These are phyloP conservation scores for Plasmopara halstedii DNA, from an alignment of 352 stramenopile genomes.

Conservation along the genomic window DNA sequence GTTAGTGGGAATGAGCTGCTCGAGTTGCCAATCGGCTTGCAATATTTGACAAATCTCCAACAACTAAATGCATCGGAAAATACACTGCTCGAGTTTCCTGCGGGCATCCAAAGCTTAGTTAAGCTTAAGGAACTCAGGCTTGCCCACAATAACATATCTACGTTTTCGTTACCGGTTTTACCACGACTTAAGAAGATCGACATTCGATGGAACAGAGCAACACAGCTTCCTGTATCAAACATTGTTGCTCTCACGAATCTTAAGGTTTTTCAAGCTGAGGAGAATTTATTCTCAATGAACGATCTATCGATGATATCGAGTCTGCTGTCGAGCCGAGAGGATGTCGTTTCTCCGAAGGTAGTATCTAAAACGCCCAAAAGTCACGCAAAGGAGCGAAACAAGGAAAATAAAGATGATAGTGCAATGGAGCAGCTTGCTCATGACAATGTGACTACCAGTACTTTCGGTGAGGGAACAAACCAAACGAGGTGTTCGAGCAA, in stretches of 20 bases:
- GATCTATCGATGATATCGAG: conserved; percentile 14
- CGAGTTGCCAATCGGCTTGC: conserved; percentile 32
- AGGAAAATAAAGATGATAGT: not conserved
- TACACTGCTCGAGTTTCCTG: conserved; percentile 33
- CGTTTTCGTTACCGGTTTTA: conserved; percentile 17
- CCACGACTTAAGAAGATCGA: conserved; percentile 29
- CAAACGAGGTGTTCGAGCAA: not conserved
- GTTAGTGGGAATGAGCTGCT: conserved; percentile 44
- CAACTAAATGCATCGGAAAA: conserved; percentile 57
- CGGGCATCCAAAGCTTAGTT: conserved; percentile 16
- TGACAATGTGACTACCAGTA: not conserved
- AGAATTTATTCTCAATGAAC: conserved; percentile 16
- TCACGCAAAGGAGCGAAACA: not conserved
- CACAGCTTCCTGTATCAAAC: conserved; percentile 3
- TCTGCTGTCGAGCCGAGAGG: conserved; percentile 4
- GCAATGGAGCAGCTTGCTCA: not conserved
- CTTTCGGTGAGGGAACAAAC: not conserved
- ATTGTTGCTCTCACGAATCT: conserved; percentile 8
- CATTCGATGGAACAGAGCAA: conserved; percentile 33
- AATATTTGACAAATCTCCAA: conserved; percentile 25
- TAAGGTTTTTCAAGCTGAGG: conserved; percentile 12
- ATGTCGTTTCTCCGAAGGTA: not conserved
- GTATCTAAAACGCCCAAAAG: not conserved
- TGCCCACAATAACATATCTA: conserved; percentile 54
- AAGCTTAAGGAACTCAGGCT: conserved; percentile 32